Conservation (phyloP, 306 rosid species). For the Chamaecrista fasciculata region DNA sequence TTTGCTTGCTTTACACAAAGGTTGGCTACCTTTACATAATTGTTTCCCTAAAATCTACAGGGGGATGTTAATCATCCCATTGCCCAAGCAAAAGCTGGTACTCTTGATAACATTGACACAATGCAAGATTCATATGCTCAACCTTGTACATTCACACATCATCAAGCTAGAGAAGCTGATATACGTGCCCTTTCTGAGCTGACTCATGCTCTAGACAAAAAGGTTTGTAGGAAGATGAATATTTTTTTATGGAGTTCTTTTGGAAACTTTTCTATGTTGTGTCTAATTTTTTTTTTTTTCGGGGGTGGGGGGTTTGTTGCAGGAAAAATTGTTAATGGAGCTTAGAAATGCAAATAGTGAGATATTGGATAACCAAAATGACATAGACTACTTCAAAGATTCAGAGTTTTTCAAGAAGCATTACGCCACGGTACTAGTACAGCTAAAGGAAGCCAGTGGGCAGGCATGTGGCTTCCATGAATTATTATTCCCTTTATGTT, state of each 20-base stretch:
- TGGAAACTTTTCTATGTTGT: slow-evolving; percentile 10
- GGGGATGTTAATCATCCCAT: slow-evolving; percentile 30
- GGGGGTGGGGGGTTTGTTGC: background rate
- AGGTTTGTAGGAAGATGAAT: slow-evolving; percentile 34
- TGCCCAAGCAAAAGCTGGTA: slow-evolving; percentile 36
- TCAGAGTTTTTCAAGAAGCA: slow-evolving; percentile 59
- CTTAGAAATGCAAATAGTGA: slow-evolving; percentile 49
- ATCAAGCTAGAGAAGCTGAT: slow-evolving; percentile 62
- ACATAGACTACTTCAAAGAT: slow-evolving; percentile 44
- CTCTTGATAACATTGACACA: slow-evolving; percentile 31
- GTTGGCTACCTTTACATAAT: background rate
- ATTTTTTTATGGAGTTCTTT: slow-evolving; percentile 15
- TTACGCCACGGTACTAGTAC: slow-evolving; percentile 88
- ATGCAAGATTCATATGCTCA: slow-evolving; percentile 35
- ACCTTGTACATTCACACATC: slow-evolving; percentile 32
- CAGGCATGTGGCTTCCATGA: slow-evolving; percentile 96
- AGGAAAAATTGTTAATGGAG: slow-evolving; percentile 61
- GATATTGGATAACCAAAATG: slow-evolving; percentile 52
- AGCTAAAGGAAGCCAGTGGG: slow-evolving; percentile 96
- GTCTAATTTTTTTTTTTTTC: background rate
- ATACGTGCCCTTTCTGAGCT: slow-evolving; percentile 49
- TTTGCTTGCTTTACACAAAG: slow-evolving; percentile 2
- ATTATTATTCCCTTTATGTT: slow-evolving; percentile 27
- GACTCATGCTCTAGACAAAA: slow-evolving; percentile 48
- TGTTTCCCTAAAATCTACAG: slow-evolving; percentile 28